Conservation (phyloP, 2,329 filamentous ascomycete species). For the Penicillium sp. region DNA sequence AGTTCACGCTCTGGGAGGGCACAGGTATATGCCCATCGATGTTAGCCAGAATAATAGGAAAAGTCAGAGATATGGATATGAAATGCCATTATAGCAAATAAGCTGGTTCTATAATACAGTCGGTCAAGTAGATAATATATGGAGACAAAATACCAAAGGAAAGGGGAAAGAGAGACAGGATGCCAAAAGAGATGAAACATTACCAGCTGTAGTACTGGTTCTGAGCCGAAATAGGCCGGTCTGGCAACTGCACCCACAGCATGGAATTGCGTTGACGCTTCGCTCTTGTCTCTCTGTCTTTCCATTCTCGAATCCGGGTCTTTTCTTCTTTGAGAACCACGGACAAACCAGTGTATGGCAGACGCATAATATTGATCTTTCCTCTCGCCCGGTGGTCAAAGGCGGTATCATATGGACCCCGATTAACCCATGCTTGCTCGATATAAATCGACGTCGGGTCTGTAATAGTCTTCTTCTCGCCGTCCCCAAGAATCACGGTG, state of each 20-base stretch:
- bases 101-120: slow-evolving; percentile 12
- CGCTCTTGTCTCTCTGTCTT: slow-evolving; percentile 73
- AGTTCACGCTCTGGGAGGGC: not conserved
- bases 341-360: slow-evolving; percentile 71
- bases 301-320: slow-evolving; percentile 74
- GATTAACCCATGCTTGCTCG: slow-evolving; percentile 87
- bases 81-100: not conserved
- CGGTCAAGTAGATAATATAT: not conserved
- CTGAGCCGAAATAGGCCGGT: slow-evolving; percentile 78
- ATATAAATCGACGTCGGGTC: slow-evolving; percentile 85
- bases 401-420: slow-evolving; percentile 59
- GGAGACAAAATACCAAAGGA: not conserved
- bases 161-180: not conserved
- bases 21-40: not conserved
- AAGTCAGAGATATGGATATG: not conserved
- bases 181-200: not conserved
- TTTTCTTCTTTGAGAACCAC: slow-evolving; percentile 90
- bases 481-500: slow-evolving; percentile 69
- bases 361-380: slow-evolving; percentile 61
- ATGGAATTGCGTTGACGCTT: slow-evolving; percentile 70
- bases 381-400: slow-evolving; percentile 75
- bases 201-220: slow-evolving; percentile 92
- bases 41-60: not conserved
- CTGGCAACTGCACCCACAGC: slow-evolving; percentile 83
- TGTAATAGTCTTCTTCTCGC: slow-evolving; percentile 64